These are phyloP conservation scores for Wickerhamiella parazyma DNA, from an alignment of 805 yeast species.

Conservation along the genomic window DNA sequence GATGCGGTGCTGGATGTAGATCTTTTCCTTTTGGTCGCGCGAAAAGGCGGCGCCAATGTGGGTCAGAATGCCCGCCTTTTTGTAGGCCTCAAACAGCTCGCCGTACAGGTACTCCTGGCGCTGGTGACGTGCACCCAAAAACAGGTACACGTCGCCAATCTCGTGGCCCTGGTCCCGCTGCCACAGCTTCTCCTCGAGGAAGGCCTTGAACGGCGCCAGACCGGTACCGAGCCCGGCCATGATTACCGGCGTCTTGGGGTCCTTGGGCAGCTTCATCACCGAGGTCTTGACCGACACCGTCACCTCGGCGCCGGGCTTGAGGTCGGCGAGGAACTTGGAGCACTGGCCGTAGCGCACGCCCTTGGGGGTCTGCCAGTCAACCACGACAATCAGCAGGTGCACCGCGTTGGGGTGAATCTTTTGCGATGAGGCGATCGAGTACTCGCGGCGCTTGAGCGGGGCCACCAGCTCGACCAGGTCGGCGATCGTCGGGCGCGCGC, in stretches of 20 bases:
- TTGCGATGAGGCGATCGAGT: slow-evolving; percentile 94
- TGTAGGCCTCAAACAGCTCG: slow-evolving; percentile 93
- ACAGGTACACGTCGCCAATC: slow-evolving; percentile 79
- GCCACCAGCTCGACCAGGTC: slow-evolving; percentile 63
- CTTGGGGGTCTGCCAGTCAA: slow-evolving; percentile 80
- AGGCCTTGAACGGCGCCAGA: slow-evolving; percentile 95
- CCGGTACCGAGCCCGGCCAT: slow-evolving; percentile 99
- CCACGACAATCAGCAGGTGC: slow-evolving; percentile 85
- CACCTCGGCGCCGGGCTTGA: slow-evolving; percentile 65
- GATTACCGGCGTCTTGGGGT: slow-evolving; percentile 75
- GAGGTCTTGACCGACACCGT: slow-evolving; percentile 94
- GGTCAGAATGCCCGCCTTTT: slow-evolving; percentile 81
- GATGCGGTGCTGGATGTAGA: slow-evolving; percentile 89
- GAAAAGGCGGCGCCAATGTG: slow-evolving; percentile 97
- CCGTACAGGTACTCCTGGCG: slow-evolving; percentile 93
- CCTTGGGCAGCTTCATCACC: slow-evolving; percentile 89
- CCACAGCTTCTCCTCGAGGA: slow-evolving; percentile 88
- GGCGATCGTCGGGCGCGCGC: slow-evolving; percentile 63
- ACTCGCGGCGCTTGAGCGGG: slow-evolving; percentile 91
- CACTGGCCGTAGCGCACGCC: slow-evolving; percentile 93
- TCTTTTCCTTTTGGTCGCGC: slow-evolving; percentile 90
- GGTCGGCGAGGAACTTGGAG: slow-evolving; percentile 76
- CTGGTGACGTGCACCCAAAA: slow-evolving; percentile 88
- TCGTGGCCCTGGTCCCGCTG: slow-evolving; percentile 79
- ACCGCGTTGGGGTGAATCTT: slow-evolving; percentile 81